These are phyloP conservation scores for Pseudonitzschia pungens DNA, from an alignment of 108 stramenopile species.

Conservation along the genomic window DNA sequence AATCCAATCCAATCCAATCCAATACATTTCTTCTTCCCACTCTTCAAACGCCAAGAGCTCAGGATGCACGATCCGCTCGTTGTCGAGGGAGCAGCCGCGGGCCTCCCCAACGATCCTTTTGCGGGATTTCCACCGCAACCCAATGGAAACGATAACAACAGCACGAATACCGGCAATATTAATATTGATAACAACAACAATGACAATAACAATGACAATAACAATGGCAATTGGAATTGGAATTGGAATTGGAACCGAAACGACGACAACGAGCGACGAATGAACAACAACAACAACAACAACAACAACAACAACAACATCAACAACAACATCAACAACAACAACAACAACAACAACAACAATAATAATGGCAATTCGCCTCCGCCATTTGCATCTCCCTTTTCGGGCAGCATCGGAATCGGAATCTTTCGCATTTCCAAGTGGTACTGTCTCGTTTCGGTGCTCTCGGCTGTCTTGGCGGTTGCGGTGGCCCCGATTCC, in stretches of 20 bases:
- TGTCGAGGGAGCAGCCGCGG: not conserved
- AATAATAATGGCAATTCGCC: not conserved
- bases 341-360: no score
- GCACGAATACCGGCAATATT: no score
- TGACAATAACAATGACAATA: not conserved
- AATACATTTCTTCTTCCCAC: no score
- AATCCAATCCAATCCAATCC: no score
- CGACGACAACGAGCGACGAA: no score
- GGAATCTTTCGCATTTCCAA: constrained; percentile 8
- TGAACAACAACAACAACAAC: not conserved
- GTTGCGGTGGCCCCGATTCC: constrained; percentile 16
- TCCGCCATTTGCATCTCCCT: not conserved
- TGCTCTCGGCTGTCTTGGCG: constrained; percentile 24
- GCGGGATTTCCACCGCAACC: not conserved
- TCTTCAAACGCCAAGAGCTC: no score
- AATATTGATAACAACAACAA: no score
- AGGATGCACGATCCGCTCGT: not conserved
- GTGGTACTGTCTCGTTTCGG: constrained; percentile 28
- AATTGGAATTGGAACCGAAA: no score
- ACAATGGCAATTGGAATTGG: not conserved
- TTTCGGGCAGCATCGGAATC: not conserved
- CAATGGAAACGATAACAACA: no score
- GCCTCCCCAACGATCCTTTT: not conserved
- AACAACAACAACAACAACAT: constrained; percentile 8
- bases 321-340: constrained; percentile 10